These are phyloP conservation scores for Leccinum insolens DNA, from an alignment of 1,284 basidiomycete species.

Conservation along the genomic window DNA sequence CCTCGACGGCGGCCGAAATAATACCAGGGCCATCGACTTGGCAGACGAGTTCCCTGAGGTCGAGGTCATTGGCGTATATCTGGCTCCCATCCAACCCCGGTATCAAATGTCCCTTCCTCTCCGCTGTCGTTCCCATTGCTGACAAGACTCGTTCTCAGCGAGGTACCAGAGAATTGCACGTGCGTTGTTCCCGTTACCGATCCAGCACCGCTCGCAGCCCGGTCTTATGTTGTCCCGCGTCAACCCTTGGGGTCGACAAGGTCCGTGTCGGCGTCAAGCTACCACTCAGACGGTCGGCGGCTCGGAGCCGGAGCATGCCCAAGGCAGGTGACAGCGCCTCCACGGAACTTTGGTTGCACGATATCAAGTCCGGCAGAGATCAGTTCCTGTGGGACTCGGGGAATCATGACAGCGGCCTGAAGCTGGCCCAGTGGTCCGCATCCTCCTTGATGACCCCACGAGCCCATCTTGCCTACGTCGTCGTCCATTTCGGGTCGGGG, in stretches of 20 bases:
- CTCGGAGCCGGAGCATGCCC: constrained; percentile 14
- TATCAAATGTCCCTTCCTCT: constrained; percentile 34
- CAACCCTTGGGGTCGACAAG: no score
- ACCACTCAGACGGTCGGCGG: no score
- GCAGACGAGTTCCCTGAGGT: constrained; percentile 69
- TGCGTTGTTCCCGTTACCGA: constrained; percentile 37
- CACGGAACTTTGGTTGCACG: constrained; percentile 9
- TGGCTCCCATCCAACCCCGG: constrained; percentile 71
- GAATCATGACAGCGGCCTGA: no score
- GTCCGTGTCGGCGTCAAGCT: no score
- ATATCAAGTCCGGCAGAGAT: constrained; percentile 11
- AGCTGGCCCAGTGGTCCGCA: no score
- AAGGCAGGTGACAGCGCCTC: no score
- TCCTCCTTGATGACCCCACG: no score
- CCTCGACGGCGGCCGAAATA: constrained; percentile 5
- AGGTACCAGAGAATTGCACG: constrained; percentile 70
- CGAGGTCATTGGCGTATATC: constrained; percentile 67
- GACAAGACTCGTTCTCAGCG: constrained; percentile 39
- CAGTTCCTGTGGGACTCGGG: no score
- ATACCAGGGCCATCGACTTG: constrained; percentile 61
- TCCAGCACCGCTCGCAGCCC: neutral
- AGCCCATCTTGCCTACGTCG: no score
- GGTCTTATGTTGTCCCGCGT: no score
- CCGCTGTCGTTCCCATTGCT: constrained; percentile 14
- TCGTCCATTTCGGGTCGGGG: no score